These are phyloP conservation scores for Phaeosphaeria sp. DNA, from an alignment of 2,329 filamentous ascomycete genomes.

Conservation along the genomic window DNA sequence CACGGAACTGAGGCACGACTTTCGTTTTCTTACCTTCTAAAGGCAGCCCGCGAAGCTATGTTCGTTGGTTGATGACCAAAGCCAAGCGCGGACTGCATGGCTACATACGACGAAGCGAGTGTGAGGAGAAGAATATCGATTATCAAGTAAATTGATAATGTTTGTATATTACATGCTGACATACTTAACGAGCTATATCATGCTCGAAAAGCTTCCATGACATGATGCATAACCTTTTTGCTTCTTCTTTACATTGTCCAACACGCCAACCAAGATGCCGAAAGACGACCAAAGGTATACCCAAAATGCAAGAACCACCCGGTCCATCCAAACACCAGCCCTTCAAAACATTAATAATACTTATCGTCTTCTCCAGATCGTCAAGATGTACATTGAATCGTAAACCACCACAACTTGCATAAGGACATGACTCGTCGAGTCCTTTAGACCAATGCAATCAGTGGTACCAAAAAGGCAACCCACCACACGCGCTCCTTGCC, in stretches of 20 bases:
- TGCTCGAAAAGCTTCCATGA: background rate
- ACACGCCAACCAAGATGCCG: background rate
- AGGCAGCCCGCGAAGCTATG: background rate
- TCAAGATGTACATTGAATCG: slow-evolving; percentile 2
- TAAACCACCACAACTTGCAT: background rate
- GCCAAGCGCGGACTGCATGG: too few relatives aligned
- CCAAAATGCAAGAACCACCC: background rate
- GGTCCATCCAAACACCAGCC: background rate
- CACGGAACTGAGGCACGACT: background rate
- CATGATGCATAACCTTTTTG: too few relatives aligned
- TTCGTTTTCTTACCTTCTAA: background rate
- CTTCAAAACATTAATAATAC: background rate
- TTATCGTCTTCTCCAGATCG: background rate
- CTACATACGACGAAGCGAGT: background rate
- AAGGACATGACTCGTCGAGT: background rate
- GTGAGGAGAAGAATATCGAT: background rate
- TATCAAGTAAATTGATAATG: background rate
- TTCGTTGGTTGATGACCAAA: too few relatives aligned
- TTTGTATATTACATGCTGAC: background rate
- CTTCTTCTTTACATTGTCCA: background rate
- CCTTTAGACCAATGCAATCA: slow-evolving; percentile 18
- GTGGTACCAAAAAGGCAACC: slow-evolving; percentile 32
- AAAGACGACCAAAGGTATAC: slow-evolving; percentile 1
- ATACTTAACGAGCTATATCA: background rate
- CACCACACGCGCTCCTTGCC: slow-evolving; percentile 41